A percentile compares a stretch with the other conserved stretches of the same genome.
Evolutionary conservation across 2,329 filamentous ascomycete genomes (phyloP).

Genomic region (Colletotrichum lindemuthianum): DNA sequence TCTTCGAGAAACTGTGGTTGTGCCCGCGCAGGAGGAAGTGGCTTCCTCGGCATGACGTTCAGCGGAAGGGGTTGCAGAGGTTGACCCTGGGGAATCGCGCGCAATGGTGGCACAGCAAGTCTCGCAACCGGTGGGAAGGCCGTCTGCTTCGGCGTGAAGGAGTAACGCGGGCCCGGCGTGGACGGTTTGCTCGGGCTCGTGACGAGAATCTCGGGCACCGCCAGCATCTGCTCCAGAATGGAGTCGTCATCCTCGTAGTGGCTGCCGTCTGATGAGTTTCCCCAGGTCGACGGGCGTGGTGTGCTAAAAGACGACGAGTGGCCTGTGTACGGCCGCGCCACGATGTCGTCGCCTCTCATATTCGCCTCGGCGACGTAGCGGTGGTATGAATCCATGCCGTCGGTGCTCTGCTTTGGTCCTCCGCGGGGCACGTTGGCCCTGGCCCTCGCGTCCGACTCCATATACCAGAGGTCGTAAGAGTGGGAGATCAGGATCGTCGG

Average conservation of each 20-base stretch:
- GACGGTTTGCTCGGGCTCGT: conserved; percentile 21
- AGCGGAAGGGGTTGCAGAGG: not conserved
- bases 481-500: not conserved
- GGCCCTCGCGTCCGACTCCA: conserved; percentile 32
- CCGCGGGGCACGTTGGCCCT: conserved; percentile 36
- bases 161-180: conserved; percentile 17
- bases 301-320: conserved; percentile 35
- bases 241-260: not conserved
- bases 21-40: too few species aligned
- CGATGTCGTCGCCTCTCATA: conserved; percentile 5
- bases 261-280: not conserved
- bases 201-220: conserved; percentile 27
- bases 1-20: not conserved
- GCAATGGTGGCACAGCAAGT: conserved; percentile 10
- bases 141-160: conserved; percentile 11
- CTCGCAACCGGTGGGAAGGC: conserved; percentile 3
- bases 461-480: conserved; percentile 5
- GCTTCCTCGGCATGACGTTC: too few species aligned
- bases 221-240: not conserved
- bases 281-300: conserved; percentile 19
- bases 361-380: conserved; percentile 35
- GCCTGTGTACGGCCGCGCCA: conserved; percentile 30
- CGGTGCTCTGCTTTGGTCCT: conserved; percentile 27
- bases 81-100: conserved; percentile 12
- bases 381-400: conserved; percentile 36